Evolutionary conservation across 331 rosid genomes (phyloP), one percentile per base, ranked within the genome.

Genomic region (Pyracantha coccinea): DNA sequence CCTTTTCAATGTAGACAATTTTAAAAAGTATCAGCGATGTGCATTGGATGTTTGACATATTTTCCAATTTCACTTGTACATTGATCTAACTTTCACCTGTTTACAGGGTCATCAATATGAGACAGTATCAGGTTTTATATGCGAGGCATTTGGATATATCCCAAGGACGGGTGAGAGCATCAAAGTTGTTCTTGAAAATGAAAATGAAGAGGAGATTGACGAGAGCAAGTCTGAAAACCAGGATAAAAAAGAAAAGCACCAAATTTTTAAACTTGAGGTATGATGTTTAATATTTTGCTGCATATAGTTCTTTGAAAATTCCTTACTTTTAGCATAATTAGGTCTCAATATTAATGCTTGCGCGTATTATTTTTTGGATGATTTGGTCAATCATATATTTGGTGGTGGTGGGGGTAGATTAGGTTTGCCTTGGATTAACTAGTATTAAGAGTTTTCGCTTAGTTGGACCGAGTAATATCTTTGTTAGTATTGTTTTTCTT

Each of bases 101-200:
- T 76, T 68, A 68, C 88, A 95, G 99, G 99, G 97, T 84, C 92
- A 89, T 77, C 99, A 92, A 84, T 95, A 95, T 65, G 99, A 95
- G 85, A 95, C 99, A 1, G 99, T 95, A 41, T 95, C 99, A 0
- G 99, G 99, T 71, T 95, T 95, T 81, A 91, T 92, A 61, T 95
- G 99, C 23, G 99, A 89, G 85, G 90, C 92, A 57, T 94, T 94
- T 86, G 99, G 99, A 79, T 92, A 95, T 74, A 95, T 92, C 75
- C 99, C 97, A 17, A 89, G 96, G 86, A 95, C 97, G 8, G 99
- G 99, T 8, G 97, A 95, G 85, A 83, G 82, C 82, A 85, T 95
- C 83, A 92, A 90, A 86, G 88, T 95, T 58, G 89, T 90, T 69
- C 93, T 95, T 59, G 99, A 92, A 80, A 92, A 87, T 83, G 97